Evolutionary conservation across 129 eudicot species (phyloP), one percentile per base, ranked within the genome.

Genomic region (Smallanthus sonchifolius): DNA sequence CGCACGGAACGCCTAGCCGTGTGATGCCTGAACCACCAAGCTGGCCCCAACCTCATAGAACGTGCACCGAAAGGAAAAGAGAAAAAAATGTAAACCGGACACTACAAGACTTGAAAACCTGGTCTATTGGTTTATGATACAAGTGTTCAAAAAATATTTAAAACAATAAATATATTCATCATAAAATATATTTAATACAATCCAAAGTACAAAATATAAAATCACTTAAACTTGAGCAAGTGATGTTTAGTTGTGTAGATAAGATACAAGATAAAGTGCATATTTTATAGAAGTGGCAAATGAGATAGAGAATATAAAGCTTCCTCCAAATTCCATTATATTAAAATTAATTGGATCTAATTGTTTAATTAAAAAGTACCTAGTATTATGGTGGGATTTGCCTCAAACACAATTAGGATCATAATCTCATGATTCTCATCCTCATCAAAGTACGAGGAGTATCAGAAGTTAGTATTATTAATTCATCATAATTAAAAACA

Each of bases 211-310:
- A n/a, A n/a, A n/a, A n/a, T n/a, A n/a, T n/a, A n/a, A n/a, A n/a
- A n/a, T n/a, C n/a, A n/a, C n/a, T n/a, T n/a, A n/a, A n/a, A n/a
- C 30, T 56, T 3, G 20, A 42, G 52, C 40, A 69, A 68, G 56
- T 34, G 30, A 36, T 52, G 37, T 69, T 69, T 45, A 57, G 61
- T 34, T 77, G 70, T 42, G 65, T 24, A 24, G 81, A 77, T 77
- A 68, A 56, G 81, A 77, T 59, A 69, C 59, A 44, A 59, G 81
- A 77, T 77, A 77, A 77, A 69, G 81, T 69, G 75, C n/a, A 45
- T 60, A 77, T 44, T 44, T 77, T 36, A 57, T 35, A 34, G 57
- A 69, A 61, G 48, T 35, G 32, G 69, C 76, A 69, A 69, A 0
- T 45, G 63, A 45, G 76, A 69, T 69, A 17, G 75, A 59, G 81